Base-by-base conservation (phyloP, 2,329 filamentous ascomycete genomes). In the Fusarium verrucosum region DNA sequence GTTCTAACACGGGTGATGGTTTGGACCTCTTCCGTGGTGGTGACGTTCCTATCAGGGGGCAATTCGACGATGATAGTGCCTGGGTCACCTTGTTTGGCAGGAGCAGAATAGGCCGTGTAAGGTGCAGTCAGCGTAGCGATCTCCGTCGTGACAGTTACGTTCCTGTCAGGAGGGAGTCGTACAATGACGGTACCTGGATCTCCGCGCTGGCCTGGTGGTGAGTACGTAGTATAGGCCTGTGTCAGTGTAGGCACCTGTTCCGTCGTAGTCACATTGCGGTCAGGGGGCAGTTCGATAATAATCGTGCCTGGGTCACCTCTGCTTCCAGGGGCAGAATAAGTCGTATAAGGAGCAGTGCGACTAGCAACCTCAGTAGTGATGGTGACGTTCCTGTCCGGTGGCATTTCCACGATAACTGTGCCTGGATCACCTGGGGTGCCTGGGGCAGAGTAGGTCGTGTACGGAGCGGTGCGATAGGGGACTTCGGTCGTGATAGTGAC, bases 181-280 rank as follows among this genome's bases (percentile, higher is more conserved):
- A 62, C 45, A 35, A 62, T 62, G 4, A 62, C 30, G 2, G 59
- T 62, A 5, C 59, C 59, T 14, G 59, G 58, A 16, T 62, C 59
- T 11, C 49, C 59, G 3, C 14, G 32, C 8, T 14, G 33, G 3
- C 33, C 51, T 6, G 59, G 59, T 14, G 52, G 33, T 5, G 46
- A 58, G 26, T 58, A 58, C 10, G 53, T 58, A 16, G 55, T 58
- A 17, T 42, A 58, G 10, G 53, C 36, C 20, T 26, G 10, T 2
- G 55, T 58, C 17, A 58, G 10, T 11, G 45, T 52, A 20, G 30
- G 37, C 0, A 57, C 32, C 7, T 41, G 22, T 13, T 42, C 36
- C 7, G 59, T 62, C 4, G 43, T 62, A 5, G 59, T 62, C 9
- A 62, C 32, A 19, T 62, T 62, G 1, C 42, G 30, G 2, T 51